Evolutionary conservation across 1,284 basidiomycete genomes (phyloP).

Genomic region (Tilletia indica): DNA sequence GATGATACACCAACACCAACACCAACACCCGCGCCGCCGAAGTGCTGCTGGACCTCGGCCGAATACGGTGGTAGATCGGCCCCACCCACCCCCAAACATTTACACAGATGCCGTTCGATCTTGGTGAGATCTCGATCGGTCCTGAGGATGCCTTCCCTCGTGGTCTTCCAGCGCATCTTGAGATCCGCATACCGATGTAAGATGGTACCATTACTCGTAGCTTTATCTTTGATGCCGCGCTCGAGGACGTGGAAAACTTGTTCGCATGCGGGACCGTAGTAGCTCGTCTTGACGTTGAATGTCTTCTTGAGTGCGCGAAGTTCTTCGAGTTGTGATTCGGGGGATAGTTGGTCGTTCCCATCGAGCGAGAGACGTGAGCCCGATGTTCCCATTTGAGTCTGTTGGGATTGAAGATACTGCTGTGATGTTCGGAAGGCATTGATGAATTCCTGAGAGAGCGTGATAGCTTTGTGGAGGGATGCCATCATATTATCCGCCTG

Average conservation of each 20-base stretch:
- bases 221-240: slow-evolving; percentile 81
- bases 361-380: background rate
- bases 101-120: slow-evolving; percentile 49
- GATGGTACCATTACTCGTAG: slow-evolving; percentile 91
- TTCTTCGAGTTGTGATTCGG: slow-evolving; percentile 23
- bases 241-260: slow-evolving; percentile 90
- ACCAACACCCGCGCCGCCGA: background rate
- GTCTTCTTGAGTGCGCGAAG: slow-evolving; percentile 32
- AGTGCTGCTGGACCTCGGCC: background rate
- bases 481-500: slow-evolving; percentile 97
- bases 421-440: slow-evolving; percentile 30
- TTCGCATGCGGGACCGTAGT: slow-evolving; percentile 86
- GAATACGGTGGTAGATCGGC: background rate
- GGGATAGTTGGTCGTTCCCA: background rate
- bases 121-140: slow-evolving; percentile 79
- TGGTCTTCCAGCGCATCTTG: slow-evolving; percentile 74
- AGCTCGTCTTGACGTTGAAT: slow-evolving; percentile 60
- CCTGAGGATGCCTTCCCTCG: slow-evolving; percentile 71
- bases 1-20: background rate
- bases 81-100: background rate
- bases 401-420: slow-evolving; percentile 4
- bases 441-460: slow-evolving; percentile 70
- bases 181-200: slow-evolving; percentile 80
- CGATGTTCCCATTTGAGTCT: background rate
- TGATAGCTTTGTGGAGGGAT: slow-evolving; percentile 83